phyloP scores from a whole-genome alignment of 2,329 filamentous ascomycete species.

The Stagonosporopsis tanaceti region DNA sequence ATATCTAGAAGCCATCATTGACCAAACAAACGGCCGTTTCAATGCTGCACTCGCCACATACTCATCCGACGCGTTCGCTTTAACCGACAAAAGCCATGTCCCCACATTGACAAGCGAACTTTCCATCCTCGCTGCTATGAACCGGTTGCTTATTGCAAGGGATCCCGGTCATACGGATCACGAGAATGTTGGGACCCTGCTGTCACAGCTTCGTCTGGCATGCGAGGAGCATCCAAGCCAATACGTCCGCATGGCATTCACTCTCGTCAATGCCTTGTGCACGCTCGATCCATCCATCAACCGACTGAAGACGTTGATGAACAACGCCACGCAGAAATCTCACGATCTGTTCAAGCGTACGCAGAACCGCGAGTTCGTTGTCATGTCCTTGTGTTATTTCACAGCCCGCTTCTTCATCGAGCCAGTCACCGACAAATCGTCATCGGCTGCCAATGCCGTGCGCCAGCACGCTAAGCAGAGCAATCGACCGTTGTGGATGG shows the following conservation, averaged over 20 bases:
- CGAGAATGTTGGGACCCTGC: slow-evolving; percentile 63
- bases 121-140: slow-evolving; percentile 57
- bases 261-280: slow-evolving; percentile 73
- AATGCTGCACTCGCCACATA: slow-evolving; percentile 73
- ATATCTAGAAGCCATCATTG: slow-evolving; percentile 78
- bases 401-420: slow-evolving; percentile 81
- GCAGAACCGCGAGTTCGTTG: slow-evolving; percentile 80
- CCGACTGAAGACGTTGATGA: slow-evolving; percentile 79
- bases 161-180: slow-evolving; percentile 55
- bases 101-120: slow-evolving; percentile 51
- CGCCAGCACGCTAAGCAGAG: slow-evolving; percentile 35
- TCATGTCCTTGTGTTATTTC: slow-evolving; percentile 86
- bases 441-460: slow-evolving; percentile 55
- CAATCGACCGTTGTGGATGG: slow-evolving; percentile 39
- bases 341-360: slow-evolving; percentile 73
- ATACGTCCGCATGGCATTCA: slow-evolving; percentile 79
- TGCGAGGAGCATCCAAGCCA: slow-evolving; percentile 75
- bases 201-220: slow-evolving; percentile 71
- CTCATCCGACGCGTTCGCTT: slow-evolving; percentile 65
- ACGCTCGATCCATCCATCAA: slow-evolving; percentile 72
- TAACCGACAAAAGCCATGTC: slow-evolving; percentile 49
- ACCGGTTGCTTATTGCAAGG: slow-evolving; percentile 58
- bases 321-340: slow-evolving; percentile 60
- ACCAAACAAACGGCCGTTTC: slow-evolving; percentile 79
- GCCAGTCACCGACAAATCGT: slow-evolving; percentile 71